Evolutionary conservation across 2,329 filamentous ascomycete genomes (phyloP).

Genomic region (Xylariaceae sp.): DNA sequence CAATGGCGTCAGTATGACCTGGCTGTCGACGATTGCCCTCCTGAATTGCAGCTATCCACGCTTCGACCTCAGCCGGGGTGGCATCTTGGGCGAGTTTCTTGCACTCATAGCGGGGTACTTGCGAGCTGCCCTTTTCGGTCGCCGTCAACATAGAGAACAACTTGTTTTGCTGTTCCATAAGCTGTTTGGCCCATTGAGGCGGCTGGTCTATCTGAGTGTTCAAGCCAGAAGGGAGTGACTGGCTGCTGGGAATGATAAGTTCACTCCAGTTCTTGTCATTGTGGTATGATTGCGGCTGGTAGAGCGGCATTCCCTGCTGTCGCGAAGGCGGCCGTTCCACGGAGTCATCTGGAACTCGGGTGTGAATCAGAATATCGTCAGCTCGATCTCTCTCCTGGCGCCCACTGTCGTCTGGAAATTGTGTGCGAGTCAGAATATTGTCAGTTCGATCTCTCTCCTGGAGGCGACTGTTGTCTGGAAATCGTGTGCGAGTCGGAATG

Average conservation of each 20-base stretch:
- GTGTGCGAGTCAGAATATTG: too few species aligned
- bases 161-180: neutral
- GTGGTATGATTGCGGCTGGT: too few species aligned
- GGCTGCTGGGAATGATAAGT: neutral
- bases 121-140: neutral
- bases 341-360: too few species aligned
- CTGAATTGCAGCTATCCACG: neutral
- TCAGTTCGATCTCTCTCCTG: too few species aligned
- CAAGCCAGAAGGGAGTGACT: neutral
- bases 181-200: neutral
- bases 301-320: too few species aligned
- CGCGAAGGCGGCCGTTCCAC: too few species aligned
- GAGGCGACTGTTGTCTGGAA: too few species aligned
- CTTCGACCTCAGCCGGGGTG: neutral
- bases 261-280: neutral
- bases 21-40: neutral
- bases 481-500: too few species aligned
- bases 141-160: neutral
- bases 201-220: neutral
- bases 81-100: neutral
- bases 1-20: neutral
- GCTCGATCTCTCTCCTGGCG: too few species aligned
- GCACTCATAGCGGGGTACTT: neutral
- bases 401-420: too few species aligned
- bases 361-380: too few species aligned